phyloP scores from a whole-genome alignment of 176 grass and related monocot species.

The Oryza longistaminata region DNA sequence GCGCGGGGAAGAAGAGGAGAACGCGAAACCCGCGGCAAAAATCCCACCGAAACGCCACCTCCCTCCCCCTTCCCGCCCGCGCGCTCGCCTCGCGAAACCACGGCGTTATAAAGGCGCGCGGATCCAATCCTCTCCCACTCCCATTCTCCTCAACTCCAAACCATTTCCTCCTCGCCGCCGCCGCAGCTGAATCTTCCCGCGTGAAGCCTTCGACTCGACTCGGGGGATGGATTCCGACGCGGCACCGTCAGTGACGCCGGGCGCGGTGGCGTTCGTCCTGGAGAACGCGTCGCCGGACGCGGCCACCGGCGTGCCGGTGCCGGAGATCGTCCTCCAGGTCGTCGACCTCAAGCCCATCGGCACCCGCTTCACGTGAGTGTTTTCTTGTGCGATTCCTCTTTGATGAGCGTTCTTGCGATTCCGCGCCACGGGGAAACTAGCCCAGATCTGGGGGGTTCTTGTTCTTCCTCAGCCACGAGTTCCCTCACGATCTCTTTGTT shows the following conservation, averaged over 20 bases:
- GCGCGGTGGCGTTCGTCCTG: conserved; percentile 58
- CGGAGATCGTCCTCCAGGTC: conserved; percentile 80
- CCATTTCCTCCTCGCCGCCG: conserved; percentile 20
- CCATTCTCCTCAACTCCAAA: conserved; percentile 13
- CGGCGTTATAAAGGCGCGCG: conserved; percentile 41
- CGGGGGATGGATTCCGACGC: conserved; percentile 43
- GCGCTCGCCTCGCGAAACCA: conserved; percentile 23
- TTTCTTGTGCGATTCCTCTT: neutral
- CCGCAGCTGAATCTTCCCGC: neutral
- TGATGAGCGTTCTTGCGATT: neutral
- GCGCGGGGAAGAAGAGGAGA: neutral
- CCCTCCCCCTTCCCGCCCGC: conserved; percentile 29
- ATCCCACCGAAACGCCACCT: neutral
- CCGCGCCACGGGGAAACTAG: too few species aligned
- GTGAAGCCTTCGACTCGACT: neutral
- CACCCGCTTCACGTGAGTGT: conserved; percentile 69
- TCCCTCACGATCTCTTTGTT: neutral
- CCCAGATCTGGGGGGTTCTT: conserved; percentile 16
- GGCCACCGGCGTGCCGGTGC: conserved; percentile 40
- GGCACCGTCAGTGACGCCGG: conserved; percentile 44
- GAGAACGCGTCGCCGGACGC: conserved; percentile 53
- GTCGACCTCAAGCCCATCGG: conserved; percentile 88
- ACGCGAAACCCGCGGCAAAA: conserved; percentile 11
- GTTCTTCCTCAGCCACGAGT: neutral
- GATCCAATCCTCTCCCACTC: neutral